phyloP scores from a whole-genome alignment of 192 early-diverging fungal genomes.

The Entomortierella chlamydospora region DNA sequence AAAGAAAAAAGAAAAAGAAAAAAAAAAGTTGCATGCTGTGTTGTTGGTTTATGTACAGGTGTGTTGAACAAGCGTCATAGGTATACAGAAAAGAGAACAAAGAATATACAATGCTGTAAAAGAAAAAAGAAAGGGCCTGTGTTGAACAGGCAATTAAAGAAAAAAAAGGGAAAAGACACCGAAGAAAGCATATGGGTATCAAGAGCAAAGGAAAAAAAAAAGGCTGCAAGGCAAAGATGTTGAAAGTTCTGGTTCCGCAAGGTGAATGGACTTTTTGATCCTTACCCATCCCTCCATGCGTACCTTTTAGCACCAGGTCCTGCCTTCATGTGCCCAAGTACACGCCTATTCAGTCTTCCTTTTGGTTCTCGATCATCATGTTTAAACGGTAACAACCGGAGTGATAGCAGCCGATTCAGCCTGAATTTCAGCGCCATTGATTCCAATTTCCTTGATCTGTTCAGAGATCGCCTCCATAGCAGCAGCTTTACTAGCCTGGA shows the following conservation, averaged over 20 bases:
- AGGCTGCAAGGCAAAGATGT: not conserved
- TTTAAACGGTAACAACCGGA: conserved; percentile 25
- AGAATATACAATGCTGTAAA: conserved; percentile 6
- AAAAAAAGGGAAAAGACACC: not conserved
- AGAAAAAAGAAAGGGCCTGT: conserved; percentile 21
- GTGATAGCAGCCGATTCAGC: not conserved
- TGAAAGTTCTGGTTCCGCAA: not conserved
- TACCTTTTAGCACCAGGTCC: too few species aligned
- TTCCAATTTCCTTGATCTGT: not conserved
- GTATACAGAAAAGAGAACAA: conserved; percentile 27
- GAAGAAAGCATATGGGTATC: not conserved
- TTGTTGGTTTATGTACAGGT: conserved; percentile 35
- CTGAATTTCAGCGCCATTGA: conserved; percentile 10
- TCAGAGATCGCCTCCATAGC: not conserved
- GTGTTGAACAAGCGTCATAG: conserved; percentile 56
- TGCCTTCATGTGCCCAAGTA: too few species aligned
- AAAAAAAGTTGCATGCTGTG: not conserved
- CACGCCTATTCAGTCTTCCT: too few species aligned
- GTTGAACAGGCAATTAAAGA: conserved; percentile 45
- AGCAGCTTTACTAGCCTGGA: conserved; percentile 1
- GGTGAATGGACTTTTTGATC: not conserved
- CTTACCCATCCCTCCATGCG: not conserved
- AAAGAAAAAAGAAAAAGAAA: not conserved
- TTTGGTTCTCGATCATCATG: not conserved
- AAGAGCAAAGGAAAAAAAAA: conserved; percentile 7